Evolutionary conservation across 345 rosid genomes (phyloP).

Genomic region (Nasturtium officinale): DNA sequence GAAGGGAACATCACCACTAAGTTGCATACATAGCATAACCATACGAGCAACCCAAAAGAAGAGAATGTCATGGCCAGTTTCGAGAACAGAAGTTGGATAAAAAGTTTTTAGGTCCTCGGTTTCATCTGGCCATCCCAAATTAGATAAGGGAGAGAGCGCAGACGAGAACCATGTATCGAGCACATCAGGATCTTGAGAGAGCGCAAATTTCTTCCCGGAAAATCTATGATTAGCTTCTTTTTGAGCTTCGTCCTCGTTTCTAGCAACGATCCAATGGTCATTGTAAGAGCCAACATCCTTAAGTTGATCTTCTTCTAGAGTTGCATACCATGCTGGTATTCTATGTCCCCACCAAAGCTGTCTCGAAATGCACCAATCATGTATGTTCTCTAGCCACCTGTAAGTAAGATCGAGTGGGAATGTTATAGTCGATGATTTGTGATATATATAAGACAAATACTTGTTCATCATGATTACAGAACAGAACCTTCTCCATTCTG

Average conservation of each 20-base stretch:
- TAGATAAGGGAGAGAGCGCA: conserved; percentile 83
- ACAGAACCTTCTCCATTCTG: conserved; percentile 98
- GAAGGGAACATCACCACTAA: conserved; percentile 93
- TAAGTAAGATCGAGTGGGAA: conserved; percentile 2
- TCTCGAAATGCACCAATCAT: conserved; percentile 97
- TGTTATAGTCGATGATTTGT: background rate
- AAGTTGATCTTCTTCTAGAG: conserved; percentile 68
- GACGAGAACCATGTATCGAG: conserved; percentile 99
- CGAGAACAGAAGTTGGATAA: conserved; percentile 92
- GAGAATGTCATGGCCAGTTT: conserved; percentile 95
- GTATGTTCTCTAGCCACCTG: conserved; percentile 98
- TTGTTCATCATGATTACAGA: background rate
- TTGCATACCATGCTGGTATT: conserved; percentile 91
- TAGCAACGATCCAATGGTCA: conserved; percentile 90
- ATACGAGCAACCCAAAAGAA: conserved; percentile 99
- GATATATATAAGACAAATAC: background rate
- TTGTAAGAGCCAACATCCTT: conserved; percentile 76
- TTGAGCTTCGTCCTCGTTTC: conserved; percentile 68
- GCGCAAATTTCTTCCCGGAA: conserved; percentile 68
- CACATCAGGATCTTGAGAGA: conserved; percentile 89
- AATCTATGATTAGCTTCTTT: conserved; percentile 58
- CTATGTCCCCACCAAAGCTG: conserved; percentile 99
- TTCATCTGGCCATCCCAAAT: conserved; percentile 92
- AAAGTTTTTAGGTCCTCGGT: conserved; percentile 78
- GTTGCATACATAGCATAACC: conserved; percentile 87